Conservation (phyloP, 2,329 filamentous ascomycete genomes). For the Diaporthe humulicola region DNA sequence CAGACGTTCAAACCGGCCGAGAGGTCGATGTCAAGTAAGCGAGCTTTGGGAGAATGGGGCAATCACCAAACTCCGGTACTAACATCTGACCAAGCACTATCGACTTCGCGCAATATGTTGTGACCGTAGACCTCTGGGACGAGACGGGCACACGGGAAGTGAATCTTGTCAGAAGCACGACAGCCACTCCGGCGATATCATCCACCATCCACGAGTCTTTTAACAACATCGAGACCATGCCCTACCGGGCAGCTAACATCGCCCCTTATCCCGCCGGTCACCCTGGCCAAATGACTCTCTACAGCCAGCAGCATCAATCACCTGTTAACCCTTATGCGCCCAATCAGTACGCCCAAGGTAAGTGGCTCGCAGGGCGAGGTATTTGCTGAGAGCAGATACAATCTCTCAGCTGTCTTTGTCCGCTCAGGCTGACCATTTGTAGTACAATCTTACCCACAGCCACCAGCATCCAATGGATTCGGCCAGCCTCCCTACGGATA, state of each 20-base stretch:
- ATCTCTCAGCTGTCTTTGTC: neutral
- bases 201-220: slow-evolving; percentile 85
- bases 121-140: slow-evolving; percentile 78
- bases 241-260: slow-evolving; percentile 38
- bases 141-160: slow-evolving; percentile 75
- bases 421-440: neutral
- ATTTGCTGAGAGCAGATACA: neutral
- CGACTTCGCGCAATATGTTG: slow-evolving; percentile 56
- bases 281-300: slow-evolving; percentile 37
- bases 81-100: slow-evolving; percentile 35
- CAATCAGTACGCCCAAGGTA: slow-evolving; percentile 38
- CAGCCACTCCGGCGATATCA: slow-evolving; percentile 79
- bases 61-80: slow-evolving; percentile 36
- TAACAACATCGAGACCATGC: slow-evolving; percentile 62
- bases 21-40: slow-evolving; percentile 87
- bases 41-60: slow-evolving; percentile 51
- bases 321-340: slow-evolving; percentile 35
- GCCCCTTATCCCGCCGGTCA: slow-evolving; percentile 38
- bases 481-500: slow-evolving; percentile 38
- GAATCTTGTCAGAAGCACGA: slow-evolving; percentile 74
- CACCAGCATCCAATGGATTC: slow-evolving; percentile 39
- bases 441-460: slow-evolving; percentile 35
- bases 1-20: slow-evolving; percentile 79
- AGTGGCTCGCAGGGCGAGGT: slow-evolving; percentile 1
- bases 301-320: slow-evolving; percentile 45